Conservation (phyloP, 1,139 yeast species). For the Pichia sp. region DNA sequence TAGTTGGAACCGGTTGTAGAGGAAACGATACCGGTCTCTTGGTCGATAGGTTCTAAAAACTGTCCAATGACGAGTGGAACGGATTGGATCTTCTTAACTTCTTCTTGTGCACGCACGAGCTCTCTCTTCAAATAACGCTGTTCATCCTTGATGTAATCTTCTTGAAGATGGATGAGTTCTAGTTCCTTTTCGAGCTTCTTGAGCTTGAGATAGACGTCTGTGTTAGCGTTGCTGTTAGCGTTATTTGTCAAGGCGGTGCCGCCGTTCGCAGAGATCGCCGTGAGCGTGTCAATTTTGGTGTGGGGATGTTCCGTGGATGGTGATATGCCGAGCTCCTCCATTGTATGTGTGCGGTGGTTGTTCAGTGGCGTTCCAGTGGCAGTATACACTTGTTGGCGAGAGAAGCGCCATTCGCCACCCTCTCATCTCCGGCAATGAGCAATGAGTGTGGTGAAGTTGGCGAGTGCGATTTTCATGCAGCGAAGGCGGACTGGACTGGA, state of each 20-base stretch:
- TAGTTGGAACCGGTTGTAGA: conserved; percentile 97
- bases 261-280: conserved; percentile 5
- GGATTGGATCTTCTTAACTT: conserved; percentile 92
- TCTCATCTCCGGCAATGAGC: too few species aligned
- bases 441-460: too few species aligned
- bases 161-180: conserved; percentile 78
- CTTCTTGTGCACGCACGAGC: conserved; percentile 94
- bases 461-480: too few species aligned
- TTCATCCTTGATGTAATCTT: conserved; percentile 95
- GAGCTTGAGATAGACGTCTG: conserved; percentile 74
- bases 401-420: too few species aligned
- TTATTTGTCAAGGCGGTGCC: conserved; percentile 1
- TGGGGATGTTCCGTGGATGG: conserved; percentile 24
- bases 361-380: too few species aligned
- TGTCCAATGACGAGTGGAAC: conserved; percentile 98
- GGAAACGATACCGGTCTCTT: conserved; percentile 92
- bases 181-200: conserved; percentile 87
- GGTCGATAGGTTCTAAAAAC: conserved; percentile 95
- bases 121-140: conserved; percentile 95
- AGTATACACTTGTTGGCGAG: too few species aligned
- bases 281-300: conserved; percentile 11
- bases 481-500: too few species aligned
- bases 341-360: conserved; percentile 21
- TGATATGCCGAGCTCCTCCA: conserved; percentile 57
- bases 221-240: conserved; percentile 11